Evolutionary conservation across 1,139 yeast species (phyloP), one percentile per base, ranked within the genome.

Genomic region (Kurtzmaniella natalensis): DNA sequence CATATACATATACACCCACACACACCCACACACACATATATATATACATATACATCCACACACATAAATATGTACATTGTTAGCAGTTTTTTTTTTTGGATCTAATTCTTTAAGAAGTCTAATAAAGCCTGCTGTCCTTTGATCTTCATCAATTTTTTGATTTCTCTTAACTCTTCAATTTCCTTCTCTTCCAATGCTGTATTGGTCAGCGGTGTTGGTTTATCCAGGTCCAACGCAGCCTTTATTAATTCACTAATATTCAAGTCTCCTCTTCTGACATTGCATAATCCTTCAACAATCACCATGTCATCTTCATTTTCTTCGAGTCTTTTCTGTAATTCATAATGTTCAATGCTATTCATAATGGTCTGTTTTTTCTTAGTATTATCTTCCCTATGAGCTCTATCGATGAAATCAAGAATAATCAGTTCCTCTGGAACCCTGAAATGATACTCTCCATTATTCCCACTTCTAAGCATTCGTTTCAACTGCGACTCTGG

Each of bases 391-490:
- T 63, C 59, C 13, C 65, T 57, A 34, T 64, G 70, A 1, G 61
- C 58, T 27, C 61, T 67, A 31, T 76, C 76, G 24, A 85, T 55
- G 51, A 92, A 92, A 53, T 89, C 95, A 21, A 88, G 58, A 31
- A 83, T 59, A 4, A 92, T 69, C 48, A 87, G 82, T 31, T 70
- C 70, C 45, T 87, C 95, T 0, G 88, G 85, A 2, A 88, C 48
- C 38, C 83, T 62, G 53, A 79, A 82, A 1, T 83, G 67, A 34
- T 76, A 67, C 22, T 76, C 70, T 15, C 49, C 51, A 28, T 72
- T 67, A 17, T 41, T 45, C 25, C 44, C 48, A n/a, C 47, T 46
- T 45, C 2, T 64, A 52, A 44, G 70, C 56, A 22, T 48, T 41
- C 64, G 61, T 11, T 58, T 50, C 33, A 69, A 51, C 17, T 57